Evolutionary conservation across 495 filamentous ascomycete genomes (phyloP), one percentile per base, ranked within the genome.

Genomic region (Hypoxylon perforatum): DNA sequence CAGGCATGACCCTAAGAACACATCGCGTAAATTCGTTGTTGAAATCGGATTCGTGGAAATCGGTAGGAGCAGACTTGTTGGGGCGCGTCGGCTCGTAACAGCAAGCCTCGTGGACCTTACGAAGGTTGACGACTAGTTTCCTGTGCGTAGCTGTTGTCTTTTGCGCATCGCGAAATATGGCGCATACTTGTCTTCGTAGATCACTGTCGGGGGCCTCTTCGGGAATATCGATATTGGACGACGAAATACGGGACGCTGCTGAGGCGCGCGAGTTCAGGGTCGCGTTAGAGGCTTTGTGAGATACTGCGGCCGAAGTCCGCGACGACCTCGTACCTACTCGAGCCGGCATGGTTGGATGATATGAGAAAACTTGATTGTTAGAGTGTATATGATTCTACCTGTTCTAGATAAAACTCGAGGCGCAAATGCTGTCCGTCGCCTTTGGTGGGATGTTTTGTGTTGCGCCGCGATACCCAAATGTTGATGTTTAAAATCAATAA

Each of bases 21-120:
- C 93, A 97, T 72, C 93, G 83, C 30, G 84, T 83, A 30, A 97
- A 86, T 77, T 97, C 96, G 45, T 84, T 78, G 62, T 93, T 95
- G 78, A 99, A 98, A 54, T 95, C 89, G 39, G 88, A 84, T 74
- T 97, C 94, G 8, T 89, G 87, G 63, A 92, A 87, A 1, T 88
- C 88, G 64, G 86, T 83, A 0, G 75, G 49, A 19, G 80, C 72
- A 1, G 79, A 72, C 68, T 84, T 80, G 45, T 82, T 83, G 56
- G 83, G 82, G 54, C 79, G 81, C 6, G 82, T 82, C 0, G 87
- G 85, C 63, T 94, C 92, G 63, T 90, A 92, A 76, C 91, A 92
- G 82, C 92, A 97, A 41, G 87, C 82, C 72, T 98, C 95, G 67
- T 97, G 93, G 17, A 94, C 80, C 68, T 94, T 97, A 56, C 95